Conservation (phyloP, 208 protist genomes). For the Acanthamoeba divionensis region DNA sequence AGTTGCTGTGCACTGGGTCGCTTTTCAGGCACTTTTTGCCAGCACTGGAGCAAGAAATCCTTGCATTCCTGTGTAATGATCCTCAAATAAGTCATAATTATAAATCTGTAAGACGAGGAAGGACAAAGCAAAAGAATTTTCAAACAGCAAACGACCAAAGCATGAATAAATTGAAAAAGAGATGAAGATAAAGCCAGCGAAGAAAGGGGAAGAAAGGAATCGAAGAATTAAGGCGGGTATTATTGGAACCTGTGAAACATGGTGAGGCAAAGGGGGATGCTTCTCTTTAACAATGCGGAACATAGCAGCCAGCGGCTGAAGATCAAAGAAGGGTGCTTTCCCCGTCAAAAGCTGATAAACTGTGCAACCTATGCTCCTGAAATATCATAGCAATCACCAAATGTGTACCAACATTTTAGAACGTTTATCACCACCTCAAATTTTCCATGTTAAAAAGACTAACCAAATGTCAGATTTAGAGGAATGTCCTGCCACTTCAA, state of each 20-base stretch:
- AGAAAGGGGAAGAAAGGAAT: not conserved
- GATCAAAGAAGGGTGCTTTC: constrained; percentile 87
- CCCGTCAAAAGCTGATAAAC: constrained; percentile 89
- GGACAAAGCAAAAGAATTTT: too few species aligned
- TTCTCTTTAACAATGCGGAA: constrained; percentile 86
- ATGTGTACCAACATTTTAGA: too few species aligned
- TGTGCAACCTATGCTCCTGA: constrained; percentile 78
- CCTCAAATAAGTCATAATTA: too few species aligned
- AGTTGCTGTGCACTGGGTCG: constrained; percentile 76
- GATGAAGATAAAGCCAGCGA: not conserved
- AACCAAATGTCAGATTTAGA: constrained; percentile 86
- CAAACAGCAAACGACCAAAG: too few species aligned
- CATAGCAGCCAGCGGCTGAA: constrained; percentile 83
- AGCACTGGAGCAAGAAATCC: constrained; percentile 82
- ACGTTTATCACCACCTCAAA: too few species aligned
- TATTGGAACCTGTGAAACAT: constrained; percentile 62
- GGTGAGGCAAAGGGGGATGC: constrained; percentile 81
- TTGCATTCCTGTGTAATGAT: constrained; percentile 55
- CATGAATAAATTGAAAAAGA: not conserved
- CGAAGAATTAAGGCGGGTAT: not conserved
- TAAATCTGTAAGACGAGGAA: too few species aligned
- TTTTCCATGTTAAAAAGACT: not conserved
- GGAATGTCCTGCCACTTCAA: constrained; percentile 81
- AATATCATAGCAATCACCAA: too few species aligned
- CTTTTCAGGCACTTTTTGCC: constrained; percentile 79